phyloP scores from a whole-genome alignment of 1,284 basidiomycete genomes.

The Nidula niveotomentosa region DNA sequence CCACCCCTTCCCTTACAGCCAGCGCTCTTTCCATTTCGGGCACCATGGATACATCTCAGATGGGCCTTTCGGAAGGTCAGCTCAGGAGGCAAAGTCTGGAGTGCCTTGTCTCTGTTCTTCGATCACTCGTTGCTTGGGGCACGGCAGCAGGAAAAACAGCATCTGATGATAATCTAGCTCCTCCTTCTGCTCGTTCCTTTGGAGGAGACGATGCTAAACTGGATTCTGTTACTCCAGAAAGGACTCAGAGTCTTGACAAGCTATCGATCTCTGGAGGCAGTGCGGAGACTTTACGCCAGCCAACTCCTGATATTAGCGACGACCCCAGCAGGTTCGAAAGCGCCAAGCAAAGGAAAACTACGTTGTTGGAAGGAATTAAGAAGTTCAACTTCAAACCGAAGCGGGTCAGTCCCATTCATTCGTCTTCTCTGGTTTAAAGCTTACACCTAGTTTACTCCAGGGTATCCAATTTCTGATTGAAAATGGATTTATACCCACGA shows the following conservation, averaged over 20 bases:
- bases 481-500: slow-evolving; percentile 84
- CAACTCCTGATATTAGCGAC: slow-evolving; percentile 79
- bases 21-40: slow-evolving; percentile 68
- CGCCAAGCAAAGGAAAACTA: slow-evolving; percentile 97
- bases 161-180: slow-evolving; percentile 41
- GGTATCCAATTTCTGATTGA: slow-evolving; percentile 91
- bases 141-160: slow-evolving; percentile 51
- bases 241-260: slow-evolving; percentile 42
- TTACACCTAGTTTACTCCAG: slow-evolving; percentile 31
- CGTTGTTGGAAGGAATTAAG: slow-evolving; percentile 92
- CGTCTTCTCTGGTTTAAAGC: slow-evolving; percentile 4
- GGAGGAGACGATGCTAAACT: slow-evolving; percentile 48
- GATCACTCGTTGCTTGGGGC: slow-evolving; percentile 91
- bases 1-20: slow-evolving; percentile 65
- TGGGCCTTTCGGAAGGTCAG: slow-evolving; percentile 80
- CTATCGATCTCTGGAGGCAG: slow-evolving; percentile 41
- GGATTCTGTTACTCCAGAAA: slow-evolving; percentile 54
- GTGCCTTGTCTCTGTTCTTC: slow-evolving; percentile 83
- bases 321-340: slow-evolving; percentile 95
- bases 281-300: slow-evolving; percentile 54
- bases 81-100: slow-evolving; percentile 88
- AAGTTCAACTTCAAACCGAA: slow-evolving; percentile 99
- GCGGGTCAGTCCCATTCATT: slow-evolving; percentile 48
- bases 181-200: slow-evolving; percentile 43
- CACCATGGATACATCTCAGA: slow-evolving; percentile 60